These are phyloP conservation scores for Termitomyces sp. DNA, from an alignment of 1,284 basidiomycete genomes.

Conservation along the genomic window DNA sequence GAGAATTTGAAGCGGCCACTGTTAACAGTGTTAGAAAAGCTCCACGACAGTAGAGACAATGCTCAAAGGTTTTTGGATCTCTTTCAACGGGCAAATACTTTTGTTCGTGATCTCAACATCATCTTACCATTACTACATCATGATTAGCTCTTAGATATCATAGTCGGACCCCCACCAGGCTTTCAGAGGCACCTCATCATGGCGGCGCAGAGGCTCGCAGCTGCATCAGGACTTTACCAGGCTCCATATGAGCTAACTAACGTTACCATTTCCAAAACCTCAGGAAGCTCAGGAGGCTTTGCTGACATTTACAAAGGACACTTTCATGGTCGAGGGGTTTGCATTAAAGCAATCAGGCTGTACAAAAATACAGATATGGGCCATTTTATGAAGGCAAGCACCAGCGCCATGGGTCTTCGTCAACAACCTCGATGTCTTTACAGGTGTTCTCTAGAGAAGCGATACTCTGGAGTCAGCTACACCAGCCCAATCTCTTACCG, in stretches of 20 bases:
- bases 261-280: neutral
- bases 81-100: neutral
- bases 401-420: too few relatives aligned
- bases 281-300: neutral
- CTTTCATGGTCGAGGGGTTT: neutral
- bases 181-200: neutral
- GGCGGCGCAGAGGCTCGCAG: constrained; percentile 1
- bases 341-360: neutral
- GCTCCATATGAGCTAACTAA: neutral
- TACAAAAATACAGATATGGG: neutral
- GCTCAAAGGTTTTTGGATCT: neutral
- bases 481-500: neutral
- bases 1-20: neutral
- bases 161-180: neutral
- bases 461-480: neutral
- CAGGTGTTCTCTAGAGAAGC: neutral
- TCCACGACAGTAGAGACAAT: neutral
- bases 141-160: neutral
- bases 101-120: neutral
- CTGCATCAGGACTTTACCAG: neutral
- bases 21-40: neutral
- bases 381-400: neutral
- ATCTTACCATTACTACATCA: neutral
- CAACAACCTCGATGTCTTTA: neutral
- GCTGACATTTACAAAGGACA: neutral